Conservation (phyloP, 2,329 filamentous ascomycete species). For the Phyllosticta citribraziliensis region DNA sequence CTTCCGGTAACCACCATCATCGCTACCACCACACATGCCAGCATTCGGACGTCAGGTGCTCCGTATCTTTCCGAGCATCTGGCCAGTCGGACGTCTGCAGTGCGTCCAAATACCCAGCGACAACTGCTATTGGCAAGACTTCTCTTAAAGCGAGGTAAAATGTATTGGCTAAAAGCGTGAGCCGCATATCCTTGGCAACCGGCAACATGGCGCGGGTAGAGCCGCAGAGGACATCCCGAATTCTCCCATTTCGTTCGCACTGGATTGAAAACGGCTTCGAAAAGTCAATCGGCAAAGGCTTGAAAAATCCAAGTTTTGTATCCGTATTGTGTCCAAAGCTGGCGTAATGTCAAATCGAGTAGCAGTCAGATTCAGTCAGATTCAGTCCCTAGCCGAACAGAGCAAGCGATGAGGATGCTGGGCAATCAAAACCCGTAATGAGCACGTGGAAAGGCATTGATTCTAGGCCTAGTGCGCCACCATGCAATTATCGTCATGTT, state of each 20-base stretch:
- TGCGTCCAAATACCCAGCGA: background rate
- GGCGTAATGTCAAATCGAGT: background rate
- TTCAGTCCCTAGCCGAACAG: background rate
- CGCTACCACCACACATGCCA: background rate
- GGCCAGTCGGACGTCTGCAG: background rate
- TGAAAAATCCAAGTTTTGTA: background rate
- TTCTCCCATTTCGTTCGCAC: background rate
- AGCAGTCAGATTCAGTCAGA: background rate
- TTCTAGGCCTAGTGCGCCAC: slow-evolving; percentile 3
- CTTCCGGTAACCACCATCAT: background rate
- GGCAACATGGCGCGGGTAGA: background rate
- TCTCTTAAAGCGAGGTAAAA: background rate
- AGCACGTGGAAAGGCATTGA: background rate
- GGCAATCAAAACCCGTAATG: background rate
- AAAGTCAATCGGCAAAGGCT: background rate
- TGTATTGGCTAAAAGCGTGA: background rate
- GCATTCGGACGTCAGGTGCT: background rate
- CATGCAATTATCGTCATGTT: slow-evolving; percentile 3
- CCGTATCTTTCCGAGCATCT: background rate
- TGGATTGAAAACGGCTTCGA: background rate
- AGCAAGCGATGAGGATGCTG: background rate
- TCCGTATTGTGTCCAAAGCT: background rate
- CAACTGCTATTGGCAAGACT: background rate
- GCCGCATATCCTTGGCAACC: background rate
- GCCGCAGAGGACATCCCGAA: background rate